A percentile compares a stretch with the other conserved stretches of the same genome.
phyloP scores from a whole-genome alignment of 176 grass and related monocot species.

The Chloris gayana region DNA sequence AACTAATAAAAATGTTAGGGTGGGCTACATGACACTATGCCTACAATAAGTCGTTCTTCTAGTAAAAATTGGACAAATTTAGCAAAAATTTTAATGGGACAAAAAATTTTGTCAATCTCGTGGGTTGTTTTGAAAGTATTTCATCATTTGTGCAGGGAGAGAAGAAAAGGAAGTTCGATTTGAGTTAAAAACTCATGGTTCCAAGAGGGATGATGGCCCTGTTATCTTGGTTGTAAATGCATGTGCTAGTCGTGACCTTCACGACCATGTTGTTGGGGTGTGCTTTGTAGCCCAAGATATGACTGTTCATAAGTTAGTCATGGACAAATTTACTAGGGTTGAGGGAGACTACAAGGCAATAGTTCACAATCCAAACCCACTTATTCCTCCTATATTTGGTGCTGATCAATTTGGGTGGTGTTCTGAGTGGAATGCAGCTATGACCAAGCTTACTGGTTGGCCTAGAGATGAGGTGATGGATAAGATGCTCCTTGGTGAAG shows the following conservation, averaged over 20 bases:
- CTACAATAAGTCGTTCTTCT: too few relatives aligned
- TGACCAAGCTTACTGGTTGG: constrained; percentile 87
- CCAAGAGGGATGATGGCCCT: constrained; percentile 56
- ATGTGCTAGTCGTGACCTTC: constrained; percentile 79
- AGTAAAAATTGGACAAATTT: too few relatives aligned
- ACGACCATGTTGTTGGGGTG: constrained; percentile 77
- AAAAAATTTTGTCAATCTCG: neutral
- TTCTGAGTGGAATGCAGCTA: constrained; percentile 91
- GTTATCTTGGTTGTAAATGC: constrained; percentile 89
- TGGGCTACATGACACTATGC: too few relatives aligned
- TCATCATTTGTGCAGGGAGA: constrained; percentile 54
- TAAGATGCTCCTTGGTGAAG: constrained; percentile 93
- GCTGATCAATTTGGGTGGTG: constrained; percentile 95
- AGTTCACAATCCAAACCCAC: constrained; percentile 74
- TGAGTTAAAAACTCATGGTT: constrained; percentile 84
- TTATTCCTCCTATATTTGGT: constrained; percentile 96
- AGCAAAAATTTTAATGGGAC: neutral
- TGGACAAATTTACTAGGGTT: constrained; percentile 87
- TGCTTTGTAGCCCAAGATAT: constrained; percentile 98
- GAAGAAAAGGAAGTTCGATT: constrained; percentile 92
- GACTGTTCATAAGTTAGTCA: constrained; percentile 89
- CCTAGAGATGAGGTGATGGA: constrained; percentile 76
- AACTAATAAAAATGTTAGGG: too few relatives aligned
- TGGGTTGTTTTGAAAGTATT: constrained; percentile 29
- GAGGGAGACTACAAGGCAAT: constrained; percentile 97